Percentiles rank a stretch among this genome's conserved stretches.
phyloP scores from a whole-genome alignment of 208 protist genomes.

The Leishmania tropica region DNA sequence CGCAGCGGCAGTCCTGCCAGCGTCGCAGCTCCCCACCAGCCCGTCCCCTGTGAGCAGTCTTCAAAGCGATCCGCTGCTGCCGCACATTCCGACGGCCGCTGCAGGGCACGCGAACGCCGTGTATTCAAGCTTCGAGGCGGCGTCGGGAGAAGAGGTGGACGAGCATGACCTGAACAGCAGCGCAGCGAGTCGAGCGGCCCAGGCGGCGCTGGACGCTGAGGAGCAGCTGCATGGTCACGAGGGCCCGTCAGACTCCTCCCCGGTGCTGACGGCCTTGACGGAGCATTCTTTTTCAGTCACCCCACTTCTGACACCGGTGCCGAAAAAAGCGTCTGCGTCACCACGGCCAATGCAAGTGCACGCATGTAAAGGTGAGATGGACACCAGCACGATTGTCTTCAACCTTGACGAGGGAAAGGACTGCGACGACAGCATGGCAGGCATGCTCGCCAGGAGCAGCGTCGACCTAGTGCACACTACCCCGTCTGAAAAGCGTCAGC shows the following conservation, averaged over 20 bases:
- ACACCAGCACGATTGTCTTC: not conserved
- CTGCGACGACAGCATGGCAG: not conserved
- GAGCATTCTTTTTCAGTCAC: not conserved
- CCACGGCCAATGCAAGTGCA: not conserved
- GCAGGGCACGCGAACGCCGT: not conserved
- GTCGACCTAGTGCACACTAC: not conserved
- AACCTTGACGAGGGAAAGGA: not conserved
- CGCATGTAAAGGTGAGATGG: not conserved
- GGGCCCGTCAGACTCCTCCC: not conserved
- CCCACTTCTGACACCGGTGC: not conserved
- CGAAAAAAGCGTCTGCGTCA: not conserved
- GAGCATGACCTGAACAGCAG: slow-evolving; percentile 21
- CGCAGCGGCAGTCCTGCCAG: not conserved
- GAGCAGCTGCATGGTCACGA: not conserved
- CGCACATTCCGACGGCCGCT: not conserved
- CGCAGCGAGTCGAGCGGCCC: slow-evolving; percentile 20
- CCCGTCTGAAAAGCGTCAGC: no score
- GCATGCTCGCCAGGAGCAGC: not conserved
- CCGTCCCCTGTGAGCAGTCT: not conserved
- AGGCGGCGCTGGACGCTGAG: slow-evolving; percentile 32
- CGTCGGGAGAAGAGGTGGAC: not conserved
- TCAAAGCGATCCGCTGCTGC: not conserved
- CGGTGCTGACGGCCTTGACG: not conserved
- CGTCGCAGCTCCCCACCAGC: not conserved
- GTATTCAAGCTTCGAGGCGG: slow-evolving; percentile 3